A percentile compares a stretch with the other conserved stretches of the same genome.
Conservation (phyloP, 2,329 filamentous ascomycete genomes). For the Cladophialophora carrionii region DNA sequence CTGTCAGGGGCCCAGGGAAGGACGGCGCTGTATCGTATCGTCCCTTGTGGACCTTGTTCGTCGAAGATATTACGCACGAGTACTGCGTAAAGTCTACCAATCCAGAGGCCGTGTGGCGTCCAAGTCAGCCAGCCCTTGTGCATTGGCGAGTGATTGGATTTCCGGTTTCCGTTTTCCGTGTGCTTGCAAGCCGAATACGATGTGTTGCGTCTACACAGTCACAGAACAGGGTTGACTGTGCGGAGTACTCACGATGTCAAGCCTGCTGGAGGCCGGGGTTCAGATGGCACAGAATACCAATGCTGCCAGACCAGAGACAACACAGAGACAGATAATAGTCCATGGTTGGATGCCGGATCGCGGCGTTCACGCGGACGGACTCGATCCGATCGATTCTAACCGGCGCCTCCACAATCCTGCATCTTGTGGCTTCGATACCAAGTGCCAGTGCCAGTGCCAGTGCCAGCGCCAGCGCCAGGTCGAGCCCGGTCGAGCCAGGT, state of each 20-base stretch:
- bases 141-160: background rate
- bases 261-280: too few species aligned
- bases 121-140: slow-evolving; percentile 8
- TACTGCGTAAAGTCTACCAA: background rate
- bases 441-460: background rate
- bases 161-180: background rate
- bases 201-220: background rate
- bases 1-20: background rate
- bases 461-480: too few species aligned
- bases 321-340: too few species aligned
- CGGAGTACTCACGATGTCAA: too few species aligned
- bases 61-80: too few species aligned
- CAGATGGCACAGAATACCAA: too few species aligned
- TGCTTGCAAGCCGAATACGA: slow-evolving; percentile 2
- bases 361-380: background rate
- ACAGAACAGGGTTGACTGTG: background rate
- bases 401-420: slow-evolving; percentile 3
- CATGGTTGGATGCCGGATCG: too few species aligned
- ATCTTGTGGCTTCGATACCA: background rate
- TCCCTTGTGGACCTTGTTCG: background rate
- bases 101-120: slow-evolving; percentile 5
- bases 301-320: too few species aligned
- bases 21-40: background rate
- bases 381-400: background rate
- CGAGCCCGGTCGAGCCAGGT: too few species aligned